Conservation (phyloP, 202 grass and related monocot genomes). For the Saccharum hybrid region DNA sequence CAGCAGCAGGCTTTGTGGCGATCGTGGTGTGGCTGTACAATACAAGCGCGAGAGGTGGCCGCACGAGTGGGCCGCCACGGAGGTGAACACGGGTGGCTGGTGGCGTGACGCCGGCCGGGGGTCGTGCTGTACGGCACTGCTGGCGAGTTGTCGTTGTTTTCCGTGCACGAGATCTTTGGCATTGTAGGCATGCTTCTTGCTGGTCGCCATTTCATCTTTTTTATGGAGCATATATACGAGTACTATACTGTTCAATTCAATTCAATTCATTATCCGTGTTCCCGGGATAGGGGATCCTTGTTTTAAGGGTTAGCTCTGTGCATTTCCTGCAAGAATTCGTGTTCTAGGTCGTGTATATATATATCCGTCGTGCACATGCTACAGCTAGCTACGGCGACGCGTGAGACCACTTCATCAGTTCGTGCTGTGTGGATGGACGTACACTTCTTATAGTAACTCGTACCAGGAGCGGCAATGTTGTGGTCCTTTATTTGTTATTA, state of each 20-base stretch:
- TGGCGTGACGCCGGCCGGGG: not conserved
- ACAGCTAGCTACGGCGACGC: not conserved
- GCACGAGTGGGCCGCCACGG: not conserved
- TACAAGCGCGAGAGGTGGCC: constrained; percentile 18
- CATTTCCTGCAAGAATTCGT: not conserved
- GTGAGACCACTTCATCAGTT: not conserved
- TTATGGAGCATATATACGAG: not conserved
- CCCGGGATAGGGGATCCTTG: constrained; percentile 37
- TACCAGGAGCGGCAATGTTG: not conserved
- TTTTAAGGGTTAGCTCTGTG: constrained; percentile 32
- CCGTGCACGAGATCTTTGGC: not conserved
- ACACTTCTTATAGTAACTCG: not conserved
- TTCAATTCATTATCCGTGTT: not conserved
- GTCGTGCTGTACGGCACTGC: not conserved
- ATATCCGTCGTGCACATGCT: not conserved
- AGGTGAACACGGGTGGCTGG: not conserved
- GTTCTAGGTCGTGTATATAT: not conserved
- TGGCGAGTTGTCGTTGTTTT: not conserved
- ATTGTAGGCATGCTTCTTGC: not conserved
- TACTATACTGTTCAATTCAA: no score
- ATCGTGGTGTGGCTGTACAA: not conserved
- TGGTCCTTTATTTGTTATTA: no score
- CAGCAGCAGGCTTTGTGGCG: not conserved
- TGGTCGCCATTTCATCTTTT: not conserved
- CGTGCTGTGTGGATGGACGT: no score